Evolutionary conservation across 2,329 filamentous ascomycete species (phyloP), one percentile per base, ranked within the genome.

Genomic region (Chaetothyriales sp.): DNA sequence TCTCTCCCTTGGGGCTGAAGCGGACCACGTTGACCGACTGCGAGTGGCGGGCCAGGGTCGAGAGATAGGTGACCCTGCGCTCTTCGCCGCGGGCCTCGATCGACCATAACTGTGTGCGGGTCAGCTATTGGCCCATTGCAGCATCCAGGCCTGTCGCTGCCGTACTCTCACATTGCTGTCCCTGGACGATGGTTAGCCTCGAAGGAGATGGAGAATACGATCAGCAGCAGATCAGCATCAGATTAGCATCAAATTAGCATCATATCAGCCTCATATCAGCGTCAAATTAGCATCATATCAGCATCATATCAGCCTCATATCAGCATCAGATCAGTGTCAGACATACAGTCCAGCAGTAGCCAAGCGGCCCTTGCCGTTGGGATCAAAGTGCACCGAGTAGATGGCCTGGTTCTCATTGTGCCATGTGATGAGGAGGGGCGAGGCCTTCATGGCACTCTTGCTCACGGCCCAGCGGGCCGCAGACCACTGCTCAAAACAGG

Each of bases 1-100:
- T 80, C 70, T 97, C 92, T 57, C 90, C 90, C 77, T 87, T 86
- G 20, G 92, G 92, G 62, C 87, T 86, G 81, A 92, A 98, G 63
- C 92, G 81, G 49, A 98, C 92, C 43, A 98, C 92, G 72, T 98
- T 98, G 62, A 98, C 92, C 45, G 92, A 89, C 69, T 97, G 90
- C 19, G 89, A 94, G 69, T 98, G 92, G 67, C 95, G 95, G 55
- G 82, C 77, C 51, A 98, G 78, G 2, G 50, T 95, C 13, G 89
- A 89, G 37, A 98, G 76, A 66, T 97, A 98, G 53, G 88, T 85
- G 58, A 95, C 86, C 65, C 85, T 94, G 55, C 88, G 80, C 62
- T 94, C 87, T 56, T 94, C 88, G 43, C 87, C 89, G 55, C 85
- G 82, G 48, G 78, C 74, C 58, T 95, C 88, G 61, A 98, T 78